These are phyloP conservation scores for Cryphonectria nitschkei DNA, from an alignment of 2,329 filamentous ascomycete genomes.

Conservation along the genomic window DNA sequence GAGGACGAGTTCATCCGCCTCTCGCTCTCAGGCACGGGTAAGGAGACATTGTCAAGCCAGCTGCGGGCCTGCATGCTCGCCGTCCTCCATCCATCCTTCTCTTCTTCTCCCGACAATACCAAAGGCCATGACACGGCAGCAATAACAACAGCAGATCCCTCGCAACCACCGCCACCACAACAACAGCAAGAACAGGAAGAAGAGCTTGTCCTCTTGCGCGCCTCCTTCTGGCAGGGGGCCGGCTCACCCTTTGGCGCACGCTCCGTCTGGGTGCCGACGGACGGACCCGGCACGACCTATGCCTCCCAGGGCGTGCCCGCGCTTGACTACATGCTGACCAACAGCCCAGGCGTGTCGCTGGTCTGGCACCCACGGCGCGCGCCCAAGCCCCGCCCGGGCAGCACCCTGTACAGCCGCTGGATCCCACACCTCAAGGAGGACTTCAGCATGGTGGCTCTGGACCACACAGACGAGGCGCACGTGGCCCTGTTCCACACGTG, in stretches of 20 bases:
- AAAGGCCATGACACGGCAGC: constrained; percentile 20
- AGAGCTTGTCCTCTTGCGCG: constrained; percentile 49
- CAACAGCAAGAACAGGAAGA: constrained; percentile 34
- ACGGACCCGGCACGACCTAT: constrained; percentile 40
- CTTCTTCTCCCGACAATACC: background rate
- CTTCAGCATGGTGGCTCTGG: constrained; percentile 76
- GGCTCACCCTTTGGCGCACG: constrained; percentile 69
- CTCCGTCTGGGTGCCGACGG: constrained; percentile 60
- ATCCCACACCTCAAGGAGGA: constrained; percentile 76
- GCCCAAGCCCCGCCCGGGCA: constrained; percentile 71
- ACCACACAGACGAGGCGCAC: constrained; percentile 67
- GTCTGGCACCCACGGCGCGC: constrained; percentile 70
- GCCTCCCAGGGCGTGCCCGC: constrained; percentile 53
- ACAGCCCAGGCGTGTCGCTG: constrained; percentile 38
- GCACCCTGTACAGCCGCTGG: constrained; percentile 76
- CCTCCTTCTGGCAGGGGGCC: constrained; percentile 72
- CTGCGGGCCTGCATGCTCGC: constrained; percentile 51
- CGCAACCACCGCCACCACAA: constrained; percentile 18
- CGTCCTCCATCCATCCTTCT: constrained; percentile 48
- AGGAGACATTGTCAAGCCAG: constrained; percentile 31
- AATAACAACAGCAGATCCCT: constrained; percentile 38
- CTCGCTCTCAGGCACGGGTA: constrained; percentile 43
- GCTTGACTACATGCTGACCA: constrained; percentile 51
- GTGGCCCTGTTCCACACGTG: constrained; percentile 74
- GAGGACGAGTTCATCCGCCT: constrained; percentile 54